These are phyloP conservation scores for Aaosphaeria arxii DNA, from an alignment of 2,329 filamentous ascomycete genomes.

Conservation along the genomic window DNA sequence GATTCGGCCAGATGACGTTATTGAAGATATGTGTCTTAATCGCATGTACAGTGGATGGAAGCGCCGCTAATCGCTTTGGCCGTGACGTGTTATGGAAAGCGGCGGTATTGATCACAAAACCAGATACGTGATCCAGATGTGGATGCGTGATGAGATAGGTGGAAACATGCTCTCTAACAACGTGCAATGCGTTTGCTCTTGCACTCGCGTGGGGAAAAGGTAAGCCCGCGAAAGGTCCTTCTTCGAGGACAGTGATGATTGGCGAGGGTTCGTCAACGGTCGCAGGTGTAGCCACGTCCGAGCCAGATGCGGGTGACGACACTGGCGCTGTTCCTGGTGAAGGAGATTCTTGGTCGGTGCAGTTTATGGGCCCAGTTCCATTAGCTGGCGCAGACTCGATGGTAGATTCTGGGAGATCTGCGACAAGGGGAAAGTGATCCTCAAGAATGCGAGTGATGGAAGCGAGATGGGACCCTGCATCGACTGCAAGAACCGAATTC, in stretches of 20 bases:
- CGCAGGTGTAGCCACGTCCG: conserved; percentile 19
- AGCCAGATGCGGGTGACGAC: conserved; percentile 26
- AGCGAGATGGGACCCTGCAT: conserved; percentile 86
- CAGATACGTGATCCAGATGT: conserved; percentile 92
- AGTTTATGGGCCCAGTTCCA: conserved; percentile 8
- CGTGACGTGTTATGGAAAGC: conserved; percentile 71
- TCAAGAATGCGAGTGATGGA: conserved; percentile 80
- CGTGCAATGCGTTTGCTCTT: conserved; percentile 74
- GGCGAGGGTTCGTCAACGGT: conserved; percentile 22
- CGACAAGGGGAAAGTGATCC: conserved; percentile 47
- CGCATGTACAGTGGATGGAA: conserved; percentile 85
- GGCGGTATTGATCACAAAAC: conserved; percentile 90
- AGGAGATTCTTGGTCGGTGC: conserved; percentile 14
- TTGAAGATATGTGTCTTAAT: conserved; percentile 97
- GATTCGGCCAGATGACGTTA: conserved; percentile 94
- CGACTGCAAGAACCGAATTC: conserved; percentile 84
- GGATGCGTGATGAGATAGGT: conserved; percentile 93
- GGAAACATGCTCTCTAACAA: conserved; percentile 77
- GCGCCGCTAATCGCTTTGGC: conserved; percentile 80
- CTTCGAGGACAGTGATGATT: conserved; percentile 55
- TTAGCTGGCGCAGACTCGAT: conserved; percentile 11
- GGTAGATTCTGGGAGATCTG: conserved; percentile 13
- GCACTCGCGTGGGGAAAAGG: conserved; percentile 64
- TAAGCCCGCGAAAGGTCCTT: conserved; percentile 78
- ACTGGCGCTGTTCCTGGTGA: conserved; percentile 22